Conservation (phyloP, 345 rosid genomes). For the Citrus medica region DNA sequence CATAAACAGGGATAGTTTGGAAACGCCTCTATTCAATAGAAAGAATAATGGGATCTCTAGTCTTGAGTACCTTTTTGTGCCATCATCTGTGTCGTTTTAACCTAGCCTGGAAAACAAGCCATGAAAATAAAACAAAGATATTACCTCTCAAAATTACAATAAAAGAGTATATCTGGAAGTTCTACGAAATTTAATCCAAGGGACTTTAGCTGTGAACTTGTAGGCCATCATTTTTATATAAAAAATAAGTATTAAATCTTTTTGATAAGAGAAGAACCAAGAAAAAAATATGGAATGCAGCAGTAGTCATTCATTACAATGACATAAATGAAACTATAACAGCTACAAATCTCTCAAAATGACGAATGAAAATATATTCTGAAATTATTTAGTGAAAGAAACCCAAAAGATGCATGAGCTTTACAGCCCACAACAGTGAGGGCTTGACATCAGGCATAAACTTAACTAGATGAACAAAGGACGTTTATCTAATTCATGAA, state of each 20-base stretch:
- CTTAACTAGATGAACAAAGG: not conserved
- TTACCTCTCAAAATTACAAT: not conserved
- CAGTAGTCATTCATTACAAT: not conserved
- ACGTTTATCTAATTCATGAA: not conserved
- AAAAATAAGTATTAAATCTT: not conserved
- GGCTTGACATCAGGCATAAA: not conserved
- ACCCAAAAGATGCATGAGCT: not conserved
- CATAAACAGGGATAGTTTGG: constrained; percentile 82
- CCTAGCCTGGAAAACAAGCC: constrained; percentile 50
- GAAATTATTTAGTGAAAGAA: not conserved
- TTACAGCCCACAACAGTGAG: no score
- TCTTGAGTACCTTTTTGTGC: constrained; percentile 86
- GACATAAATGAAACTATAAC: no score
- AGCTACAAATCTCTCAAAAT: not conserved
- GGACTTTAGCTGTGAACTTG: not conserved
- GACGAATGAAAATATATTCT: not conserved
- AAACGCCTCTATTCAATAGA: constrained; percentile 96
- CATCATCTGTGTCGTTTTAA: constrained; percentile 77
- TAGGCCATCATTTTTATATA: not conserved
- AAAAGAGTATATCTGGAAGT: not conserved
- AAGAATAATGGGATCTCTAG: constrained; percentile 81
- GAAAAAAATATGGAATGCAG: not conserved
- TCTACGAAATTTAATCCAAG: not conserved
- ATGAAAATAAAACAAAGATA: not conserved
- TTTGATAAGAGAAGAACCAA: not conserved